These are phyloP conservation scores for Starmerella stellata DNA, from an alignment of 805 yeast species.

Conservation along the genomic window DNA sequence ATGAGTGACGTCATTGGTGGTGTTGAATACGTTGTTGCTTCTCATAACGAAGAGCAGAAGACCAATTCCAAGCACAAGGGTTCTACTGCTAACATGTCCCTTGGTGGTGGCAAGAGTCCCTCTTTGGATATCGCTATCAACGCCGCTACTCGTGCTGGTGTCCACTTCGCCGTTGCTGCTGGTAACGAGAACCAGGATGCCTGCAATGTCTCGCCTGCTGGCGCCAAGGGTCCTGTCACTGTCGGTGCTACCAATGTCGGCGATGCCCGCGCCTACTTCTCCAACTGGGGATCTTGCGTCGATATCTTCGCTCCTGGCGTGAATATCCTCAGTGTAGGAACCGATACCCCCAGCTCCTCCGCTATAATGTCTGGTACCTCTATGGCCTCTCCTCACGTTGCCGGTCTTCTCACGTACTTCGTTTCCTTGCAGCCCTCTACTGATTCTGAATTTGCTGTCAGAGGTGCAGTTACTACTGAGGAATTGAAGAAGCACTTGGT, in stretches of 20 bases:
- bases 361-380: constrained; percentile 65
- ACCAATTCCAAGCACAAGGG: constrained; percentile 28
- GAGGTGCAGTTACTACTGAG: constrained; percentile 32
- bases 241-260: constrained; percentile 88
- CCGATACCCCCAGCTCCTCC: constrained; percentile 19
- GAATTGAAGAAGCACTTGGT: constrained; percentile 37
- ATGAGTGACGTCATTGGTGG: constrained; percentile 45
- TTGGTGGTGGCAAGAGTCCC: constrained; percentile 84
- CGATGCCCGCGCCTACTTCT: constrained; percentile 84
- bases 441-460: constrained; percentile 32
- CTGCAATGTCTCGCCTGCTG: constrained; percentile 80
- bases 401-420: constrained; percentile 80
- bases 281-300: constrained; percentile 90
- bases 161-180: constrained; percentile 90
- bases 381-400: constrained; percentile 95
- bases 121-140: constrained; percentile 74
- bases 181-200: constrained; percentile 92
- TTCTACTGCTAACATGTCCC: constrained; percentile 56
- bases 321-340: constrained; percentile 46
- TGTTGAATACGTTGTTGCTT: constrained; percentile 49
- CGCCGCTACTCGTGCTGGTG: constrained; percentile 75
- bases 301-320: constrained; percentile 96
- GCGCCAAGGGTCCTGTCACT: constrained; percentile 42
- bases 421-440: constrained; percentile 63
- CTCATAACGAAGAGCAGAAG: constrained; percentile 27